Evolutionary conservation across 2,329 filamentous ascomycete species (phyloP), one percentile per base, ranked within the genome.

Genomic region (Truncatella angustata): DNA sequence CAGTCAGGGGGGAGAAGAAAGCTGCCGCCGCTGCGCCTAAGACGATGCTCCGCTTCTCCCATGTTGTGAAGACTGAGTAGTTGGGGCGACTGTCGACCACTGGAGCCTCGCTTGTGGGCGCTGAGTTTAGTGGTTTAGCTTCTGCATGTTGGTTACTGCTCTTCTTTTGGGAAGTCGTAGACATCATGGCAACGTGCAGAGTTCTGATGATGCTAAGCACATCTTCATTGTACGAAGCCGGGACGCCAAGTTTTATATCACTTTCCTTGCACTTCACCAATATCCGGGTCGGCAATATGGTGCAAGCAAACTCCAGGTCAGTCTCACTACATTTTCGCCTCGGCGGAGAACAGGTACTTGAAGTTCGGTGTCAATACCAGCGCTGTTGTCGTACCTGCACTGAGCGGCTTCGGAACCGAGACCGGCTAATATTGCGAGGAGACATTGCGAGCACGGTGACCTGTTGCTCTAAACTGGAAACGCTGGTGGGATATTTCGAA

Each of bases 1-100:
- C 64, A 7, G 63, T 66, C 7, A 69, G 46, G 11, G 66, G 66
- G 1, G 66, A 67, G 45, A 69, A 63, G 54, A 69, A 61, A n/a
- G 66, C 64, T 4, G 60, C 63, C 11, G 54, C 52, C 14, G 66
- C 61, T 14, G 65, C 61, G 24, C 57, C 60, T 26, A 67, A 42
- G 12, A 68, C 64, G 21, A 69, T 65, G 14, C 53, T 52, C 30
- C 56, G 57, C 53, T 68, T 69, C 54, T 68, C 60, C 52, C 53
- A 55, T 18, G 54, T 51, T 3, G 63, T 63, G 57, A 66, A 67
- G 46, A 57, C 45, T 7, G 61, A 54, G 44, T 56, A 56, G 14
- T 39, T 39, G 2, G 54, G 48, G 21, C n/a, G 32, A 16, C 14
- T 32, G 4, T 54, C 36, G 11, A 42, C 23, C 3, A 37, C 21